A percentile compares a stretch with the other conserved stretches of the same genome.
Conservation (phyloP, 139 green algal species). For the Chlorella ohadii region DNA sequence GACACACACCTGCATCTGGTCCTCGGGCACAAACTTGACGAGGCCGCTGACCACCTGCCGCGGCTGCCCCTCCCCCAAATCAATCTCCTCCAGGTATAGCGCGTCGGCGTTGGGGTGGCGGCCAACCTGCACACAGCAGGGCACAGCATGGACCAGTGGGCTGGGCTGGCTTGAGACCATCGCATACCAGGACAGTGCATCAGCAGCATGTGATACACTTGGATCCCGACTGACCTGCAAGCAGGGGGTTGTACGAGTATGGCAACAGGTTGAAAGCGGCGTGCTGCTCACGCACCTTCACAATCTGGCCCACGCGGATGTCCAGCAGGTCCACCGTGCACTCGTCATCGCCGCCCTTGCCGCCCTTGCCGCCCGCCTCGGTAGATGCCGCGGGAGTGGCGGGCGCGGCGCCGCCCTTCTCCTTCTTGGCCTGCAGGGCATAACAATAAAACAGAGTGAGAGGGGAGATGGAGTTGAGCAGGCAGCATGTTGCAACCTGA, state of each 20-base stretch:
- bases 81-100: slow-evolving; percentile 97
- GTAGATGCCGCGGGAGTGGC: slow-evolving; percentile 19
- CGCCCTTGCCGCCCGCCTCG: slow-evolving; percentile 2
- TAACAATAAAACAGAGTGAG: background rate
- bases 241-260: too few species aligned
- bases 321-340: slow-evolving; percentile 46
- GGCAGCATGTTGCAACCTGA: too few species aligned
- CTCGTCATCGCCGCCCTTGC: slow-evolving; percentile 2
- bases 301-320: slow-evolving; percentile 75
- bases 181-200: too few species aligned
- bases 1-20: slow-evolving; percentile 76
- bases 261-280: too few species aligned
- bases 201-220: too few species aligned
- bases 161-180: too few species aligned
- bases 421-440: slow-evolving; percentile 24
- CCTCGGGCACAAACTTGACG: slow-evolving; percentile 92
- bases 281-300: slow-evolving; percentile 45
- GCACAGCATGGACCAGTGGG: background rate
- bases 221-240: too few species aligned
- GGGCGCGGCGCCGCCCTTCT: slow-evolving; percentile 22
- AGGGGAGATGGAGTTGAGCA: too few species aligned
- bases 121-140: slow-evolving; percentile 18
- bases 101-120: slow-evolving; percentile 90
- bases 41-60: slow-evolving; percentile 89
- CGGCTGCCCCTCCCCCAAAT: slow-evolving; percentile 90